Base-by-base conservation (phyloP, 345 rosid genomes). In the Lepidium sativum region DNA sequence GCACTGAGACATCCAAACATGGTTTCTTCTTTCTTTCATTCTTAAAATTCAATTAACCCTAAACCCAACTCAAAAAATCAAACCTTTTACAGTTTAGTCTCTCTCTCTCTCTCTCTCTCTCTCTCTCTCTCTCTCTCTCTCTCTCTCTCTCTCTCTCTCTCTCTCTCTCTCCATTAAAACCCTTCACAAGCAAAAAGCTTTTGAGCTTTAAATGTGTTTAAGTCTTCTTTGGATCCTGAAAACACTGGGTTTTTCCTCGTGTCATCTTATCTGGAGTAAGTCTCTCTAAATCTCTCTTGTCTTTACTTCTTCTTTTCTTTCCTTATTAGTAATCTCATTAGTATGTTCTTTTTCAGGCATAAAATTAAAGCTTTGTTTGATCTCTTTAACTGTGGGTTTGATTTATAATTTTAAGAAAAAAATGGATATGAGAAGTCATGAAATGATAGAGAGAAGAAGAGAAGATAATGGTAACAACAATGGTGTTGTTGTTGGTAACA, bases 1-100 rank as follows among this genome's bases (percentile, higher is more conserved):
- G 78, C 86, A 77, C 86, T n/a, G 88, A 77, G 78, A 84, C 96
- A 85, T 78, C 66, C 66, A 60, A 59, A 43, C 77, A 72, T 65
- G 77, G 77, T 72, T 73, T 29, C 66, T 48, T 63, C 34, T 40
- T 12, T 47, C 68, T 66, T 48, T 49, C 32, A 10, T 31, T 5
- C 52, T 35, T 54, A 61, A 62, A 16, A 4, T 16, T n/a, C 41
- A 45, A 39, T 71, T 71, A 55, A 13, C 64, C 59, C 70, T 56
- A 71, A 25, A 25, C 5, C 29, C 6, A 25, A 4, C 29, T 4
- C 4, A 25, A 25, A 39, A 37, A 48, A 14, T 0, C 39, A 4
- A 25, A 4, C 54, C 27, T 48, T 63, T 56, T 45, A 44, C 55
- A 43, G 69, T 71, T 56, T 64, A 67, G 51, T 34, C 80, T 35